Conservation (phyloP, 345 rosid species). For the Chamaenerion angustifolium region DNA sequence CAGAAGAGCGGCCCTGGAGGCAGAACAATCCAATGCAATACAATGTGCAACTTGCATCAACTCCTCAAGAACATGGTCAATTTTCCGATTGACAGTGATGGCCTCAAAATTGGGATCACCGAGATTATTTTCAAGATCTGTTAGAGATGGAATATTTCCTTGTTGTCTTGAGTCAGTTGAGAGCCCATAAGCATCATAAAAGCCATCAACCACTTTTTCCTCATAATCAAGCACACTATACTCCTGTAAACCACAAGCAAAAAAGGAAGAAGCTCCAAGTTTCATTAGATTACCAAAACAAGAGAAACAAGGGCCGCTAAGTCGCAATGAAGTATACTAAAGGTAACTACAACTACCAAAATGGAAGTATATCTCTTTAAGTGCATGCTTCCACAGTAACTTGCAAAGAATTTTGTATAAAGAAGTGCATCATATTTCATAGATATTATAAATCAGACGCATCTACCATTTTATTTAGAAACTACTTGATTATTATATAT, state of each 20-base stretch:
- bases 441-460: too few relatives aligned
- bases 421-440: too few relatives aligned
- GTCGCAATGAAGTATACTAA: too few relatives aligned
- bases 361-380: too few relatives aligned
- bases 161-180: conserved; percentile 41
- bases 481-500: too few relatives aligned
- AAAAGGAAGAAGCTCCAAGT: conserved; percentile 6
- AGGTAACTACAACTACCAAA: too few relatives aligned
- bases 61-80: conserved; percentile 71
- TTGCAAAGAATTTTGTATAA: too few relatives aligned
- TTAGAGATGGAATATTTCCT: conserved; percentile 78
- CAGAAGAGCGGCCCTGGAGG: conserved; percentile 42
- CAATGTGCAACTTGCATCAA: conserved; percentile 75
- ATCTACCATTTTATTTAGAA: too few relatives aligned
- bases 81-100: conserved; percentile 52
- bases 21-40: conserved; percentile 57
- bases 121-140: conserved; percentile 64
- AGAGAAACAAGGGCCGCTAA: too few relatives aligned
- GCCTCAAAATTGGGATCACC: conserved; percentile 71
- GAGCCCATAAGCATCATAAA: conserved; percentile 71
- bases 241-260: conserved; percentile 37
- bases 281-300: neutral
- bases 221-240: conserved; percentile 88
- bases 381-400: too few relatives aligned
- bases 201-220: conserved; percentile 88